Conservation (phyloP, 2,329 filamentous ascomycete species). For the Phaeophleospora eucalypticola region DNA sequence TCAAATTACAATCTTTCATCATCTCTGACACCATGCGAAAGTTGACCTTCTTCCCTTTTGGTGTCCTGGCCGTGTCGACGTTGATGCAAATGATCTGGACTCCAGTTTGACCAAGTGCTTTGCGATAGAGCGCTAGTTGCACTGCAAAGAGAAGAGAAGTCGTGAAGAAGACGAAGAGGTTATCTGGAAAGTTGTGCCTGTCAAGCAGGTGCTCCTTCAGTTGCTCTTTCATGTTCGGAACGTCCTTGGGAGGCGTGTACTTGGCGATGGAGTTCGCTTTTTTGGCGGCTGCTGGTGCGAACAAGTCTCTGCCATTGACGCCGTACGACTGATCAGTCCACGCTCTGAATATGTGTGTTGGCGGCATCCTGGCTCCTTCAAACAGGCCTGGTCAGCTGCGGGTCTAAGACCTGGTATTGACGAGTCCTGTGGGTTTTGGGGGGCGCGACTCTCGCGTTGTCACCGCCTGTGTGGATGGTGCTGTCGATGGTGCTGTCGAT, state of each 20-base stretch:
- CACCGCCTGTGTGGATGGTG: too few species aligned
- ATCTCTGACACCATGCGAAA: slow-evolving; percentile 5
- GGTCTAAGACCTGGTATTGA: too few species aligned
- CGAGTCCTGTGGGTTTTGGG: too few species aligned
- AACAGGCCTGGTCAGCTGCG: not conserved
- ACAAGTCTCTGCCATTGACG: slow-evolving; percentile 4
- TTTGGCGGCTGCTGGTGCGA: slow-evolving; percentile 7
- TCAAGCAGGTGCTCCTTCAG: slow-evolving; percentile 7
- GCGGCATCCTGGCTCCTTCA: not conserved
- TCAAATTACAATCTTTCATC: not conserved
- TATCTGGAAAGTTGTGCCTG: not conserved
- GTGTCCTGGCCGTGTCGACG: not conserved
- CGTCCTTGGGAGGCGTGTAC: not conserved
- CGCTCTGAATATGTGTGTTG: slow-evolving; percentile 11
- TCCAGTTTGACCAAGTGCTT: slow-evolving; percentile 3
- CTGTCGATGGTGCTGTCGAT: too few species aligned
- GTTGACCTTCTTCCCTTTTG: not conserved
- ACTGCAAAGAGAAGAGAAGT: slow-evolving; percentile 13
- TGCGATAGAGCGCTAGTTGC: slow-evolving; percentile 5
- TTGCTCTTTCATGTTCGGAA: not conserved
- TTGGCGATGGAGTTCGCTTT: not conserved
- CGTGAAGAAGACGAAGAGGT: slow-evolving; percentile 11
- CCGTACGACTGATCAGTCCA: slow-evolving; percentile 10
- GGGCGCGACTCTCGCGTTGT: too few species aligned
- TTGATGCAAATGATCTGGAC: slow-evolving; percentile 9